Evolutionary conservation across 441 rosid species (phyloP).

Genomic region (Arabidopsis lyrata): DNA sequence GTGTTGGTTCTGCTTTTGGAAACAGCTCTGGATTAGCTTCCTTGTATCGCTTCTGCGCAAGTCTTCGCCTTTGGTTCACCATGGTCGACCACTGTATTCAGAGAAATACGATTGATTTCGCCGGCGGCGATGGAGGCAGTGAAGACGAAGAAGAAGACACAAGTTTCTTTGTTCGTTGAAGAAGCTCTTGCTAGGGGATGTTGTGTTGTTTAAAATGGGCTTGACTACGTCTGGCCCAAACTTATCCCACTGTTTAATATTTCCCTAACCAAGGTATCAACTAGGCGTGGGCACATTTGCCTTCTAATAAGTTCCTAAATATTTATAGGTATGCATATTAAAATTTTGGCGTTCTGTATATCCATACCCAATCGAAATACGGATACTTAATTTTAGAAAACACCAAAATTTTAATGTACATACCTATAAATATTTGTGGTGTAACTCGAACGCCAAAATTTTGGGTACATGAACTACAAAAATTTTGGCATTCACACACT

Average conservation of each 20-base stretch:
- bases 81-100: conserved; percentile 35
- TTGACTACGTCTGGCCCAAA: conserved; percentile 15
- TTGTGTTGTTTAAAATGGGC: conserved; percentile 14
- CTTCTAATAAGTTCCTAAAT: background rate
- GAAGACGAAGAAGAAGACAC: conserved; percentile 1
- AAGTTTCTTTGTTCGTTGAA: conserved; percentile 3
- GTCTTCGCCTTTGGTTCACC: conserved; percentile 81
- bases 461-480: too few relatives aligned
- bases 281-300: background rate
- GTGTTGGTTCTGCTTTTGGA: conserved; percentile 73
- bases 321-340: too few relatives aligned
- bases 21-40: conserved; percentile 71
- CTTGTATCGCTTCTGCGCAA: conserved; percentile 75
- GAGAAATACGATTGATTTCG: conserved; percentile 12
- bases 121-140: conserved; percentile 39
- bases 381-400: too few relatives aligned
- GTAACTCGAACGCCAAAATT: too few relatives aligned
- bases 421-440: too few relatives aligned
- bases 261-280: background rate
- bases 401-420: too few relatives aligned
- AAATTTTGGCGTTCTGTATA: too few relatives aligned
- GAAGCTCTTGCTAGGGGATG: conserved; percentile 14
- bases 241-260: background rate
- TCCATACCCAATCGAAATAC: too few relatives aligned
- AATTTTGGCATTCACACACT: too few relatives aligned